These are phyloP conservation scores for Lactarius evosmus DNA, from an alignment of 768 basidiomycete species.

Conservation along the genomic window DNA sequence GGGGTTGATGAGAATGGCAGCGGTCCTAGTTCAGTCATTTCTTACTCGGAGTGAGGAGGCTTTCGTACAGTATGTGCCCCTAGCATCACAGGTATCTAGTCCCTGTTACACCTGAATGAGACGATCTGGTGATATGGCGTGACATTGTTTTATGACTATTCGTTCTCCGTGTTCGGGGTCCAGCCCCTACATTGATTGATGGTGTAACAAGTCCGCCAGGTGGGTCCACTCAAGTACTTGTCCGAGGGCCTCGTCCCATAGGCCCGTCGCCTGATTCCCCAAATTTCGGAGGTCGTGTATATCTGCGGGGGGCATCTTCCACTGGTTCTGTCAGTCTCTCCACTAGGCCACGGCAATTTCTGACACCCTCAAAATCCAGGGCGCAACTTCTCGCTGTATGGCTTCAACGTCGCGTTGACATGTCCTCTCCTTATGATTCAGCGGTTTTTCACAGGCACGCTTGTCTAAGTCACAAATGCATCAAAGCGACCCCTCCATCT, in stretches of 20 bases:
- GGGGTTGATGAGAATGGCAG: background rate
- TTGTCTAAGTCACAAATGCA: background rate
- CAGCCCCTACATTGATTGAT: background rate
- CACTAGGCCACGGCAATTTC: too few species aligned
- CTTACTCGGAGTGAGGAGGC: too few species aligned
- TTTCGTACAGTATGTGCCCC: too few species aligned
- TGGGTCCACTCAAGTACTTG: too few species aligned
- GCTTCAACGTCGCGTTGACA: background rate
- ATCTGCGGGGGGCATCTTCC: background rate
- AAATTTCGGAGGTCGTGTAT: background rate
- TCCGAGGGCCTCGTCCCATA: too few species aligned
- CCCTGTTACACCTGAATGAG: background rate
- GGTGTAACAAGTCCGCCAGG: background rate
- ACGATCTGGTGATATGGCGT: background rate
- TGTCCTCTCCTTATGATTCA: background rate
- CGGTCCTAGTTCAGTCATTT: too few species aligned
- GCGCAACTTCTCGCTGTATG: background rate
- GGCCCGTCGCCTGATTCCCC: background rate
- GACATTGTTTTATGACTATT: background rate
- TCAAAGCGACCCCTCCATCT: background rate
- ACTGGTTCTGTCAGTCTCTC: too few species aligned
- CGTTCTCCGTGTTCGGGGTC: background rate
- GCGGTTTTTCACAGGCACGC: background rate
- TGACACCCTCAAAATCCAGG: too few species aligned
- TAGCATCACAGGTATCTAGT: too few species aligned